These are phyloP conservation scores for Colletotrichum neosansevieriae DNA, from an alignment of 2,329 filamentous ascomycete genomes.

Conservation along the genomic window DNA sequence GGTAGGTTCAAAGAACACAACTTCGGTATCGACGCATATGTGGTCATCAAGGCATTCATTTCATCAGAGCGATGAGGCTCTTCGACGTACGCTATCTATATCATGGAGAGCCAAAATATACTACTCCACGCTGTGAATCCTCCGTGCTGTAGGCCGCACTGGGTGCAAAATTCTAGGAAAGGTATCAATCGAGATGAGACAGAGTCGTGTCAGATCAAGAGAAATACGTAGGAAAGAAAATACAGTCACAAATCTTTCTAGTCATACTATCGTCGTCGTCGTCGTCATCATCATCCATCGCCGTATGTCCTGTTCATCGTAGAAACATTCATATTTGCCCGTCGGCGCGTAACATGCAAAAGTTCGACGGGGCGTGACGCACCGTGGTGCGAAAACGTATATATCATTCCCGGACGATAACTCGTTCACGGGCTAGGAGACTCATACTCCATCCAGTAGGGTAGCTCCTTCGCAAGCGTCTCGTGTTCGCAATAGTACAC, in stretches of 20 bases:
- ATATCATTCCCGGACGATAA: constrained; percentile 21
- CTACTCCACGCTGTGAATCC: constrained; percentile 22
- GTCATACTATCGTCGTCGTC: neutral
- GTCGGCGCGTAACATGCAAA: neutral
- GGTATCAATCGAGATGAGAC: constrained; percentile 1
- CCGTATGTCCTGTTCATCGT: neutral
- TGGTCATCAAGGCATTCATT: constrained; percentile 1
- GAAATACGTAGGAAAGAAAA: neutral
- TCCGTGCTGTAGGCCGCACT: neutral
- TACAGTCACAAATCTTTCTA: neutral
- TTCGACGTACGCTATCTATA: constrained; percentile 26
- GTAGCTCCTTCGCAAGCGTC: constrained; percentile 61
- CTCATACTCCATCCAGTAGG: constrained; percentile 62
- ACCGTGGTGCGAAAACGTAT: constrained; percentile 11
- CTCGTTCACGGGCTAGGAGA: constrained; percentile 30
- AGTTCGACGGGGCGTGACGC: neutral
- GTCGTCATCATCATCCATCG: constrained; percentile 11
- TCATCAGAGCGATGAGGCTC: constrained; percentile 36
- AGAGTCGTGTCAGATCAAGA: neutral
- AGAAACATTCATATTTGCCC: neutral
- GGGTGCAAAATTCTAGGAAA: constrained; percentile 21
- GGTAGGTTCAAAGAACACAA: too few species aligned
- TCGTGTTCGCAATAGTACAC: constrained; percentile 42
- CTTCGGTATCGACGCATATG: neutral
- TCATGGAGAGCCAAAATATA: neutral